These are phyloP conservation scores for Paramecium sexaurelia DNA, from an alignment of 73 alveolate species.

Conservation along the genomic window DNA sequence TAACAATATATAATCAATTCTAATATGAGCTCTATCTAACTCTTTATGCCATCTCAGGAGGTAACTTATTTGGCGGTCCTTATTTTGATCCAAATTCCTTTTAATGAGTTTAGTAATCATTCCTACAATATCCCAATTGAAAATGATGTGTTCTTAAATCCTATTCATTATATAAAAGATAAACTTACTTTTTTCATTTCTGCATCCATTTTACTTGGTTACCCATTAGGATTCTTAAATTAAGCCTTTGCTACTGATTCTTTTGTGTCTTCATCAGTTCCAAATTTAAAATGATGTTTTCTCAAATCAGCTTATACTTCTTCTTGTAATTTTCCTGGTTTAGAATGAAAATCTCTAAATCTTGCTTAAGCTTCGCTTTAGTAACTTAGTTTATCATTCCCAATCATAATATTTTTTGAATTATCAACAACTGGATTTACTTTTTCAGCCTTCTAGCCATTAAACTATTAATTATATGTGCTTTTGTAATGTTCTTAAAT, in stretches of 20 bases:
- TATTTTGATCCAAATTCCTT: constrained; percentile 59
- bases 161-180: neutral
- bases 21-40: constrained; percentile 35
- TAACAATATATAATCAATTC: neutral
- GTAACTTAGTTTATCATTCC: constrained; percentile 47
- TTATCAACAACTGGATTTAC: neutral
- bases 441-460: neutral
- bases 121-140: neutral
- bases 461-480: neutral
- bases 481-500: neutral
- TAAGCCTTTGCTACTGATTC: constrained; percentile 24
- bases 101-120: constrained; percentile 40
- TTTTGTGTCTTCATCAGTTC: constrained; percentile 7
- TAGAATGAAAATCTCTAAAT: constrained; percentile 30
- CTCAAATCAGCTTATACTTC: constrained; percentile 63
- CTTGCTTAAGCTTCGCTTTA: constrained; percentile 62
- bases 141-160: constrained; percentile 58
- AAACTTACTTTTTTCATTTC: constrained; percentile 26
- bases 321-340: constrained; percentile 14
- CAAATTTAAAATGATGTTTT: constrained; percentile 60
- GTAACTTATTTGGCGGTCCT: constrained; percentile 48
- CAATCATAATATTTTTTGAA: constrained; percentile 43
- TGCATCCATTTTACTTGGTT: constrained; percentile 21
- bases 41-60: constrained; percentile 58
- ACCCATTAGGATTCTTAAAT: neutral